Conservation (phyloP, 495 filamentous ascomycete species). For the Daldinia grandis region DNA sequence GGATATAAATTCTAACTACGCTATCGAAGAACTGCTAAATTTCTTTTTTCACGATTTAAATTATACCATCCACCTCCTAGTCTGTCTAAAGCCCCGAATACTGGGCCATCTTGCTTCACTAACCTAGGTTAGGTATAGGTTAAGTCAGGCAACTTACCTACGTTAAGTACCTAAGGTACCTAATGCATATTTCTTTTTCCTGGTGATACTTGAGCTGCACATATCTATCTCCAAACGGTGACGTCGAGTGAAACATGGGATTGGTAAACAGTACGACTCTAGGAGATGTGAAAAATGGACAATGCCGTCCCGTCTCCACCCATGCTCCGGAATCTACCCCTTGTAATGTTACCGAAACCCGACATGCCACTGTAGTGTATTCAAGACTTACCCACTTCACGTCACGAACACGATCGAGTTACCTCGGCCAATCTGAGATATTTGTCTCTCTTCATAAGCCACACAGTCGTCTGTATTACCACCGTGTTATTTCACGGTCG, state of each 20-base stretch:
- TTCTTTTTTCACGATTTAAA: too few species aligned
- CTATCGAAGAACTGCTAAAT: too few species aligned
- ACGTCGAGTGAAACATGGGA: neutral
- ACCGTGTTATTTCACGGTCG: neutral
- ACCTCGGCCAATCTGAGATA: neutral
- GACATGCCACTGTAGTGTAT: neutral
- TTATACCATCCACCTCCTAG: too few species aligned
- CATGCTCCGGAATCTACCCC: neutral
- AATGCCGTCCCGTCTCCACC: neutral
- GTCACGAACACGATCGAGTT: neutral
- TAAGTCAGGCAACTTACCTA: too few species aligned
- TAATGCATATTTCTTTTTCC: neutral
- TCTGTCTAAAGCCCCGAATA: too few species aligned
- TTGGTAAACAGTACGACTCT: neutral
- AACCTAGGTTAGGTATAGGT: too few species aligned
- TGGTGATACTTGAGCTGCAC: neutral
- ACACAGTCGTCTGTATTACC: neutral
- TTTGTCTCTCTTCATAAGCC: neutral
- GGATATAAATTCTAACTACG: too few species aligned
- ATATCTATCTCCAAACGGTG: neutral
- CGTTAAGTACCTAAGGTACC: neutral
- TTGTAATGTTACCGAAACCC: conserved; percentile 5
- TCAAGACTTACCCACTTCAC: neutral
- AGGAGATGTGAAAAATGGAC: neutral
- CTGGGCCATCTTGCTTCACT: too few species aligned